Evolutionary conservation across 805 yeast genomes (phyloP).

Genomic region (Candida ovalis): DNA sequence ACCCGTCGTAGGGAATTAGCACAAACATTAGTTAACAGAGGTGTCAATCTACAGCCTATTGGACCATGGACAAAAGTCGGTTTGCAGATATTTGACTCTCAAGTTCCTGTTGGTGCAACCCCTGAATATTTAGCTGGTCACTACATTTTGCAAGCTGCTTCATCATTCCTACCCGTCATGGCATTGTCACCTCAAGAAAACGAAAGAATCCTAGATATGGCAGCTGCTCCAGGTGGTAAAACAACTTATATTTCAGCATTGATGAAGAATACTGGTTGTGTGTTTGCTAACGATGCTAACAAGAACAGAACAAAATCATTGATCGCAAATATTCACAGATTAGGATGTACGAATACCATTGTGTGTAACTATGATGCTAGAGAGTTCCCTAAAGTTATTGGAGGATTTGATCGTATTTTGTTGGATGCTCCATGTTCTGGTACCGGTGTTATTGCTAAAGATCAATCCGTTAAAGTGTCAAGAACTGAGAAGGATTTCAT

Average conservation of each 20-base stretch:
- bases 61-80: constrained; percentile 99
- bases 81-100: constrained; percentile 93
- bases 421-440: constrained; percentile 99
- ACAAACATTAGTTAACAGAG: constrained; percentile 90
- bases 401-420: constrained; percentile 93
- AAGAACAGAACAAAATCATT: constrained; percentile 94
- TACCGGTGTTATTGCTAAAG: constrained; percentile 98
- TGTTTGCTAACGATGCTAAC: constrained; percentile 96
- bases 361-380: constrained; percentile 98
- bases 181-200: constrained; percentile 96
- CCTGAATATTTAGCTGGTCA: constrained; percentile 99
- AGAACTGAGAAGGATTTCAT: constrained; percentile 96
- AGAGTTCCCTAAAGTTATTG: constrained; percentile 96
- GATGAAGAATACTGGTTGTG: constrained; percentile 97
- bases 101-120: constrained; percentile 99
- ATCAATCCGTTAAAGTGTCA: constrained; percentile 86
- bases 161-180: constrained; percentile 96
- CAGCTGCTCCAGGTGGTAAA: constrained; percentile 99
- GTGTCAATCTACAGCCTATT: constrained; percentile 95
- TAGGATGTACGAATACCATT: constrained; percentile 94
- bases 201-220: constrained; percentile 96
- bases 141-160: constrained; percentile 96
- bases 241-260: constrained; percentile 91
- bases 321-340: constrained; percentile 95
- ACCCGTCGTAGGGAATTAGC: constrained; percentile 96